Evolutionary conservation across 257 asterid genomes (phyloP).

Genomic region (Gynochthodes officinalis): DNA sequence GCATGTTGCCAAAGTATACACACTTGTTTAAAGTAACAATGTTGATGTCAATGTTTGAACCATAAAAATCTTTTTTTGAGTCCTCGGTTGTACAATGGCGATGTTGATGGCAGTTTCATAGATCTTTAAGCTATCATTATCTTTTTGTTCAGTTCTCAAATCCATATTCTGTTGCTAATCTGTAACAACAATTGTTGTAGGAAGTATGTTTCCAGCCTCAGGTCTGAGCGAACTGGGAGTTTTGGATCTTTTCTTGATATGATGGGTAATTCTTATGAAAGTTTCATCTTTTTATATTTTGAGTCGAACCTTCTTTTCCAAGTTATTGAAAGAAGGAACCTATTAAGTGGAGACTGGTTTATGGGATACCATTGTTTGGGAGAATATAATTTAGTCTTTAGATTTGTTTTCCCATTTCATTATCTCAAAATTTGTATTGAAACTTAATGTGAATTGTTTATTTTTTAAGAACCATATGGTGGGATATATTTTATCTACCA

Average conservation of each 20-base stretch:
- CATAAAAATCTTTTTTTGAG: not conserved
- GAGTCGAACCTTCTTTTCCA: not conserved
- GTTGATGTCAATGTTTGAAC: not conserved
- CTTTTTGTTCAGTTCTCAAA: not conserved
- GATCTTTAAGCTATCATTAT: not conserved
- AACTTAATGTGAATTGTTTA: not conserved
- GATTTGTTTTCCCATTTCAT: not conserved
- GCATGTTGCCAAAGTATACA: conserved; percentile 8
- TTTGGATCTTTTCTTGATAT: conserved; percentile 68
- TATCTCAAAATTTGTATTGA: not conserved
- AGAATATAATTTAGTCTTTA: not conserved
- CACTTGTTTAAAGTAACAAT: conserved; percentile 10
- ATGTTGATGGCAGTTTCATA: not conserved
- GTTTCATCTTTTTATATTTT: conserved; percentile 2
- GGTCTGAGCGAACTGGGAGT: conserved; percentile 68
- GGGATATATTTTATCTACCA: not conserved
- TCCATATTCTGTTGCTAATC: not conserved
- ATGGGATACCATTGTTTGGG: not conserved
- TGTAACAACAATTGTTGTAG: conserved; percentile 34
- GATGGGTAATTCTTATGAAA: conserved; percentile 50
- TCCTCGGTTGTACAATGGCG: not conserved
- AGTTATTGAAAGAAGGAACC: not conserved
- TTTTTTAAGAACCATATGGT: not conserved
- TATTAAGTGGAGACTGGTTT: not conserved
- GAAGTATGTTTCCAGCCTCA: conserved; percentile 88